These are phyloP conservation scores for Pleurotus ostreatus DNA, from an alignment of 768 basidiomycete species.

Conservation along the genomic window DNA sequence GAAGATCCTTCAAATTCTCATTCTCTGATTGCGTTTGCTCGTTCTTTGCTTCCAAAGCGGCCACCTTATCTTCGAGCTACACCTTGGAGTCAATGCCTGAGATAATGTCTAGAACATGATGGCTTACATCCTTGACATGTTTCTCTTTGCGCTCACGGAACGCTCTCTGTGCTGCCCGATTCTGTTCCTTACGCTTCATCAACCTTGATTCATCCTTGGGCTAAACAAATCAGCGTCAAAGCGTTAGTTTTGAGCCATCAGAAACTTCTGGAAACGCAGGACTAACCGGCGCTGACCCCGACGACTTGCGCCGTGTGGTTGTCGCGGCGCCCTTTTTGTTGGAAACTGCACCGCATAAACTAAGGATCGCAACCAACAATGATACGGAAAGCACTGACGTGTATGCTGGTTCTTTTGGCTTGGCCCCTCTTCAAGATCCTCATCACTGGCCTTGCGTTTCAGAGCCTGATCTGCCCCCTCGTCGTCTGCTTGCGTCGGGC, in stretches of 20 bases:
- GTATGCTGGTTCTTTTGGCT: constrained; percentile 65
- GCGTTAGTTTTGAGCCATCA: background rate
- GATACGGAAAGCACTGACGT: constrained; percentile 32
- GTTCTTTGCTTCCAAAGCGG: constrained; percentile 81
- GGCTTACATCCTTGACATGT: constrained; percentile 90
- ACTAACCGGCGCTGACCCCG: constrained; percentile 7
- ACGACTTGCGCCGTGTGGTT: constrained; percentile 14
- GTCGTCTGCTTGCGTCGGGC: constrained; percentile 27
- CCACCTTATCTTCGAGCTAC: constrained; percentile 89
- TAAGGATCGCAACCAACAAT: background rate
- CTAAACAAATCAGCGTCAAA: constrained; percentile 18
- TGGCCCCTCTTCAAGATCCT: constrained; percentile 56
- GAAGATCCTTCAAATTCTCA: constrained; percentile 82
- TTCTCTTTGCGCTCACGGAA: constrained; percentile 97
- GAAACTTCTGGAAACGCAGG: constrained; percentile 5
- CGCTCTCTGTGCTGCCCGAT: constrained; percentile 93
- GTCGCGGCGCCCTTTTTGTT: constrained; percentile 22
- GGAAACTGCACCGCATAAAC: constrained; percentile 7
- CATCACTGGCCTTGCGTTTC: constrained; percentile 77
- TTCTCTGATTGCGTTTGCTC: constrained; percentile 73
- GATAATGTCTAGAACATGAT: background rate
- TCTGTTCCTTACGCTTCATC: constrained; percentile 93
- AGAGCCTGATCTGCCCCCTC: constrained; percentile 44
- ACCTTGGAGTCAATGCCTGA: constrained; percentile 9
- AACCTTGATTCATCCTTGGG: constrained; percentile 70